Conservation (phyloP, 1,139 yeast species). For the Yamadazyma taylorii region DNA sequence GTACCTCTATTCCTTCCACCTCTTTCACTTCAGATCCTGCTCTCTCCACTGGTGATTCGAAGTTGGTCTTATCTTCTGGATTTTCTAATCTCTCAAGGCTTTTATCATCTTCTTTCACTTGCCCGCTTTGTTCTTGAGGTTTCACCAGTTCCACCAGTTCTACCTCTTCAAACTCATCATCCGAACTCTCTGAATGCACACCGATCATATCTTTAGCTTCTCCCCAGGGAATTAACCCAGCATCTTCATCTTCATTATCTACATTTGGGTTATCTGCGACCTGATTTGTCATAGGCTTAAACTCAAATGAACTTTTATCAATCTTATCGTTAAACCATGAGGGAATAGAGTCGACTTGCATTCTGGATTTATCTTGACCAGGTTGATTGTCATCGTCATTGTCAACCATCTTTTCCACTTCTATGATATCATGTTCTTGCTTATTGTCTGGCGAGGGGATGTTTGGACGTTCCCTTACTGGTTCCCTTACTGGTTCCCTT, state of each 20-base stretch:
- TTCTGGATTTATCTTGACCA: neutral
- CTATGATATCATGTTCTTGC: slow-evolving; percentile 3
- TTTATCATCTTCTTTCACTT: too few relatives aligned
- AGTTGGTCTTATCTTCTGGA: too few relatives aligned
- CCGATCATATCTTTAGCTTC: slow-evolving; percentile 36
- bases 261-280: slow-evolving; percentile 8
- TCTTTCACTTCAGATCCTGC: slow-evolving; percentile 5
- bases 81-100: slow-evolving; percentile 7
- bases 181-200: slow-evolving; percentile 10
- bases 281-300: slow-evolving; percentile 14
- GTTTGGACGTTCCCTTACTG: too few relatives aligned
- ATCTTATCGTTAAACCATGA: slow-evolving; percentile 30
- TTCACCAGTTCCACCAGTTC: too few relatives aligned
- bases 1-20: slow-evolving; percentile 5
- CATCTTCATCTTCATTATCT: slow-evolving; percentile 43
- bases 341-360: slow-evolving; percentile 21
- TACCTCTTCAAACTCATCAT: slow-evolving; percentile 6
- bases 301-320: slow-evolving; percentile 11
- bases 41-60: too few relatives aligned
- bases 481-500: too few relatives aligned
- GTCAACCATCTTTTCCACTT: slow-evolving; percentile 6
- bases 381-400: slow-evolving; percentile 9
- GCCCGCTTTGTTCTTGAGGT: too few relatives aligned
- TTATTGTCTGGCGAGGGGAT: too few relatives aligned
- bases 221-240: slow-evolving; percentile 50